Evolutionary conservation across 495 filamentous ascomycete species (phyloP).

Genomic region (Poronia punctata): DNA sequence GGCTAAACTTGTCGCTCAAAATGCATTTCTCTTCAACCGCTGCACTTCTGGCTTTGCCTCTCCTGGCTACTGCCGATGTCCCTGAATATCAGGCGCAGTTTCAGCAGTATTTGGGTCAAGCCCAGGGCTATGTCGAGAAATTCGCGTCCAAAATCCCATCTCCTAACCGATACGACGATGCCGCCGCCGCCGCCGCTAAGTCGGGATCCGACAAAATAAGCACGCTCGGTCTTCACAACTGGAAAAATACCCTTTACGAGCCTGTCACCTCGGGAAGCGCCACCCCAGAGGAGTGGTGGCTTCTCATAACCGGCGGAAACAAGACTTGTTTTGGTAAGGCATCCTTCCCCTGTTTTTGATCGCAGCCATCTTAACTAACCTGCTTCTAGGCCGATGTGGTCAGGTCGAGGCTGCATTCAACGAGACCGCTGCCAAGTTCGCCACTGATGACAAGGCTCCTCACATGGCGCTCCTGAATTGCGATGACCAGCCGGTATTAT

Average conservation of each 20-base stretch:
- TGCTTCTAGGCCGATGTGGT: slow-evolving; percentile 36
- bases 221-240: slow-evolving; percentile 66
- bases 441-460: slow-evolving; percentile 57
- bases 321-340: slow-evolving; percentile 72
- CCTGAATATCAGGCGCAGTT: slow-evolving; percentile 63
- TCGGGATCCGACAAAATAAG: slow-evolving; percentile 38
- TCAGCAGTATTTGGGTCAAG: slow-evolving; percentile 51
- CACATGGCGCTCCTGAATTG: slow-evolving; percentile 71
- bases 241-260: slow-evolving; percentile 57
- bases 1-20: slow-evolving; percentile 8
- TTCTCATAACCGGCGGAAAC: slow-evolving; percentile 77
- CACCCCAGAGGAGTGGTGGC: slow-evolving; percentile 67
- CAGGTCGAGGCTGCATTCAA: slow-evolving; percentile 43
- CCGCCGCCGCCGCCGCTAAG: slow-evolving; percentile 31
- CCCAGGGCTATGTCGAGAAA: slow-evolving; percentile 59
- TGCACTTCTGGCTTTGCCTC: slow-evolving; percentile 58
- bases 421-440: slow-evolving; percentile 62
- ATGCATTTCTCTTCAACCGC: slow-evolving; percentile 66
- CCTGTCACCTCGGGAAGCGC: slow-evolving; percentile 50
- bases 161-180: slow-evolving; percentile 29
- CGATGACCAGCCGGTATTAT: slow-evolving; percentile 70
- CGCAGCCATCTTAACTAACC: not conserved
- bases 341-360: not conserved
- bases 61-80: slow-evolving; percentile 55
- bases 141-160: slow-evolving; percentile 54